Conservation (phyloP, 2,329 filamentous ascomycete species). For the Apiospora phragmitis region DNA sequence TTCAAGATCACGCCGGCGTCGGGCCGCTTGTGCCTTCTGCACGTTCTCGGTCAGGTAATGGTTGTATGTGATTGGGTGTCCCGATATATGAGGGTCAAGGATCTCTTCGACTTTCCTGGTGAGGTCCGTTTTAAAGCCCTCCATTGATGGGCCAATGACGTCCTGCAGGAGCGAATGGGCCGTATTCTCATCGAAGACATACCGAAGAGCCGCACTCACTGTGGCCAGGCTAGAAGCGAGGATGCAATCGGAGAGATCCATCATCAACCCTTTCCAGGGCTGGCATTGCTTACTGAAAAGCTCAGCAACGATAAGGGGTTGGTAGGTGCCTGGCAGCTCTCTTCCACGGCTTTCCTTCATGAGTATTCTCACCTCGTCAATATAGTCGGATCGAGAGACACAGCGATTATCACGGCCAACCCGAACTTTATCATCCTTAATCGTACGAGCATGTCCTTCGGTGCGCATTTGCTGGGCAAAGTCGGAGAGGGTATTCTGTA, state of each 20-base stretch:
- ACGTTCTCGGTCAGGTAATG: conserved; percentile 29
- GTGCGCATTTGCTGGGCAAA: conserved; percentile 26
- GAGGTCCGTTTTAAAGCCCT: conserved; percentile 20
- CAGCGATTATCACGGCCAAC: neutral
- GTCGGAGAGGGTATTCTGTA: conserved; percentile 24
- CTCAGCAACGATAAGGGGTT: conserved; percentile 34
- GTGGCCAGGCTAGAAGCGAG: conserved; percentile 20
- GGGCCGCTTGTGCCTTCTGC: conserved; percentile 26
- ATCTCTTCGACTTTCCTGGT: conserved; percentile 28
- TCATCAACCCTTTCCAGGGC: conserved; percentile 29
- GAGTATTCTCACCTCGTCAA: conserved; percentile 26
- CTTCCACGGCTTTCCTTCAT: conserved; percentile 31
- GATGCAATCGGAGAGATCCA: conserved; percentile 18
- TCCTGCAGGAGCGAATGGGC: conserved; percentile 16
- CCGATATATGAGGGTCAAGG: conserved; percentile 24
- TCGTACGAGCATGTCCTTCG: conserved; percentile 21
- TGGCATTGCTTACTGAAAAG: conserved; percentile 34
- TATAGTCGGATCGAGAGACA: conserved; percentile 21
- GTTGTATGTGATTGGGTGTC: conserved; percentile 43
- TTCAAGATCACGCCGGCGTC: conserved; percentile 6
- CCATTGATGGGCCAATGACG: conserved; percentile 16
- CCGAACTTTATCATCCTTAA: conserved; percentile 9
- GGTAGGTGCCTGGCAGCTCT: conserved; percentile 37
- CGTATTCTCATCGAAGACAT: conserved; percentile 24
- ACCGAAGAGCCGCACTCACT: conserved; percentile 20